Evolutionary conservation across 352 stramenopile species (phyloP).

Genomic region (Pythium scleroteichum): DNA sequence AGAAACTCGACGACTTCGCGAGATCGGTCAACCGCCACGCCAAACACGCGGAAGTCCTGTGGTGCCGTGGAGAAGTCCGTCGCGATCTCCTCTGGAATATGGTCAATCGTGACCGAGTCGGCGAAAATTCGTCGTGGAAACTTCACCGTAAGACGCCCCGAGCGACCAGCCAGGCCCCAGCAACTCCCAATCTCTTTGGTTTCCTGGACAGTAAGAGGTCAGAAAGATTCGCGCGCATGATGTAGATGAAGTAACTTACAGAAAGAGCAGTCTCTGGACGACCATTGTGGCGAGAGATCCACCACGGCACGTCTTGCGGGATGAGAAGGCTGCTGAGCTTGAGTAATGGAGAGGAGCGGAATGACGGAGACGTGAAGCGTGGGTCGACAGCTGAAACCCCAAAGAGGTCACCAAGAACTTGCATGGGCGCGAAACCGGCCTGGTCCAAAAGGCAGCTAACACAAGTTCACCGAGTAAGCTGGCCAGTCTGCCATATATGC

Average conservation of each 20-base stretch:
- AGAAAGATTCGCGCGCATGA: background rate
- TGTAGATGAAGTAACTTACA: conserved; percentile 29
- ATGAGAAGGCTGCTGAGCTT: conserved; percentile 30
- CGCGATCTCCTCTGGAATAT: conserved; percentile 71
- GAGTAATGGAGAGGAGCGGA: conserved; percentile 39
- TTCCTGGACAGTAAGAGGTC: conserved; percentile 42
- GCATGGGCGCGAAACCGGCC: conserved; percentile 33
- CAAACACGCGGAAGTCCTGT: conserved; percentile 62
- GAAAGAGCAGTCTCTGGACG: conserved; percentile 78
- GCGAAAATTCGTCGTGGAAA: conserved; percentile 67
- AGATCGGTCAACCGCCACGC: conserved; percentile 42
- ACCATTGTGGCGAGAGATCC: conserved; percentile 74
- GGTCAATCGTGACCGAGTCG: conserved; percentile 75
- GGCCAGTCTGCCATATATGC: background rate
- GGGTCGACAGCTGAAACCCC: conserved; percentile 24
- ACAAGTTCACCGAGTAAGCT: background rate
- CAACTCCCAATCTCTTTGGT: conserved; percentile 86
- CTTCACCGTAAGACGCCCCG: conserved; percentile 72
- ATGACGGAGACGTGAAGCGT: conserved; percentile 60
- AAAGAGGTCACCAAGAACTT: conserved; percentile 35
- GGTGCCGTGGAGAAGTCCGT: conserved; percentile 73
- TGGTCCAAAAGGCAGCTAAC: conserved; percentile 58
- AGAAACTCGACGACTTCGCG: conserved; percentile 51
- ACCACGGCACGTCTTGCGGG: conserved; percentile 57
- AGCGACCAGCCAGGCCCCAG: conserved; percentile 61